Evolutionary conservation across 2,329 filamentous ascomycete species (phyloP), one percentile per base, ranked within the genome.

Genomic region (Xylariaceae sp.): DNA sequence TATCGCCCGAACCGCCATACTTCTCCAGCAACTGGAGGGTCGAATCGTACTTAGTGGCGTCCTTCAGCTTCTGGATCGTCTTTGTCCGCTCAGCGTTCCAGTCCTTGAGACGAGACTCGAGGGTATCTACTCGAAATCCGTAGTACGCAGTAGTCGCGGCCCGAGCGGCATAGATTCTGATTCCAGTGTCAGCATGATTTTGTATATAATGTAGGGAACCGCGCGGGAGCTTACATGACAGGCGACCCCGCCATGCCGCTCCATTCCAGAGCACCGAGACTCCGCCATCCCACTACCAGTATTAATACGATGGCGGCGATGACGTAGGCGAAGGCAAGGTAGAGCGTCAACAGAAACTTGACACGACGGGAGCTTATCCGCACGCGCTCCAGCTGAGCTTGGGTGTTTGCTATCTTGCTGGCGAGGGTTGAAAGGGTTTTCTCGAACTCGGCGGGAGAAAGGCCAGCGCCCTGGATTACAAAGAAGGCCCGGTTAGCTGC

Each of bases 51-150:
- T 90, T 96, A 39, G 94, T 99, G 30, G 92, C 92, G 60, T 88
- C 87, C 76, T 99, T 99, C 64, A 99, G 84, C 75, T 92, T 92
- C 72, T 96, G 88, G 65, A 99, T 97, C 1, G 92, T 96, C 68
- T 86, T 86, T 60, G 89, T 85, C 56, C 93, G 86, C 74, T 97
- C 89, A 56, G 85, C 84, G 69, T 92, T 86, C 42, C 92, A 82
- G 17, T 83, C 83, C 67, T 93, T 88, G 35, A 97, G 80, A 47
- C 88, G 82, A 45, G 80, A 74, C 66, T 88, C 84, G 9, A 89
- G 81, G 13, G 80, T 84, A 18, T 88, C 83, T 68, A 94, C 88
- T 62, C 91, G 89, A 72, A 89, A 95, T 67, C 88, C 88, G 76
- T 90, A 99, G 74, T 89, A 89, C 8, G 82, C 76, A 11, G 86